Evolutionary conservation across 2,329 filamentous ascomycete genomes (phyloP).

Genomic region (Penicillium frequentans): DNA sequence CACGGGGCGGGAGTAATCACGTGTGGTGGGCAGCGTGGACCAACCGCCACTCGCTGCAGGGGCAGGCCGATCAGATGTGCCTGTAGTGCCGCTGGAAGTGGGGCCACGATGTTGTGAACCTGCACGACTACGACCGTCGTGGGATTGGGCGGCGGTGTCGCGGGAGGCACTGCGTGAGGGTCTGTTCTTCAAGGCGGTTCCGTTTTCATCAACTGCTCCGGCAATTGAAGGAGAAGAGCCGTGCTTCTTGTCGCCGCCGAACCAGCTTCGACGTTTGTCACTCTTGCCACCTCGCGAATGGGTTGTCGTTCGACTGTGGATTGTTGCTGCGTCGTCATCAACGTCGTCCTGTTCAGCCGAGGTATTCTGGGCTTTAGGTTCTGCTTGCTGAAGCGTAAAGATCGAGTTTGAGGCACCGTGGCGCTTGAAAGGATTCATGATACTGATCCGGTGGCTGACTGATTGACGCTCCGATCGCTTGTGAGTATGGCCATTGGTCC

Average conservation of each 20-base stretch:
- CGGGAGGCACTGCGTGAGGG: conserved; percentile 29
- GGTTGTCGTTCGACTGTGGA: conserved; percentile 39
- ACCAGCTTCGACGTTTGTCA: conserved; percentile 43
- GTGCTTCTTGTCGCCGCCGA: conserved; percentile 38
- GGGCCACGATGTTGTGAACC: conserved; percentile 28
- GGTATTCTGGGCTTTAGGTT: conserved; percentile 25
- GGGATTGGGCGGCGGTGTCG: conserved; percentile 26
- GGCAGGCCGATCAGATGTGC: conserved; percentile 14
- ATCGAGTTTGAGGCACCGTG: conserved; percentile 38
- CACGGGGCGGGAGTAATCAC: conserved; percentile 34
- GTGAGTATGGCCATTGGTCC: conserved; percentile 28
- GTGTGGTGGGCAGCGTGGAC: conserved; percentile 36
- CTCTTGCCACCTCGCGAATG: conserved; percentile 35
- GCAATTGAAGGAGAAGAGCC: conserved; percentile 32
- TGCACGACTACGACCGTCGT: conserved; percentile 31
- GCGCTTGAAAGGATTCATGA: conserved; percentile 46
- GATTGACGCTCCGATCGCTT: conserved; percentile 39
- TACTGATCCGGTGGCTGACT: conserved; percentile 42
- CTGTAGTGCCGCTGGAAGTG: conserved; percentile 12
- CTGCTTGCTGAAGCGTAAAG: conserved; percentile 33
- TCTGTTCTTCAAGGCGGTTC: conserved; percentile 21
- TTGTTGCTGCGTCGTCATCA: conserved; percentile 38
- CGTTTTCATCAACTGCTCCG: conserved; percentile 25
- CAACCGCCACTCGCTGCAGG: conserved; percentile 30
- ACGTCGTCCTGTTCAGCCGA: conserved; percentile 18